These are phyloP conservation scores for Rhododendron ovatum DNA, from an alignment of 148 eudicot genomes.

Conservation along the genomic window DNA sequence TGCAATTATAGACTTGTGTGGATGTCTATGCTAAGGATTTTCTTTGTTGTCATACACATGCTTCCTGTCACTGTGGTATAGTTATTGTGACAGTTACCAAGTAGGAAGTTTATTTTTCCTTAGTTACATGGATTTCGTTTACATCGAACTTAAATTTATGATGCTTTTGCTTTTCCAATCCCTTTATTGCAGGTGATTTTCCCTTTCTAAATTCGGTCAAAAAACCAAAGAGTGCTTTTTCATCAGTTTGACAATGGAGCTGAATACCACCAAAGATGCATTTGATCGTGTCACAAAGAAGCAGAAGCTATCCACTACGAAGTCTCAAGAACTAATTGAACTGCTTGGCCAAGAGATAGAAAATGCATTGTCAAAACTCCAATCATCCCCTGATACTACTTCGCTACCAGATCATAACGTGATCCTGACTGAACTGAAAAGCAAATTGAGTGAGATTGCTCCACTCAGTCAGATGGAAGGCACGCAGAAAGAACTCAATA, in stretches of 20 bases:
- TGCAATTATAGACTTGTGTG: background rate
- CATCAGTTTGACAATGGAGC: constrained; percentile 46
- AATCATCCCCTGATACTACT: constrained; percentile 25
- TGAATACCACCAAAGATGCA: constrained; percentile 68
- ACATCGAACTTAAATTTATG: background rate
- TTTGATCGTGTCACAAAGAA: constrained; percentile 81
- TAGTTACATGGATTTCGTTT: background rate
- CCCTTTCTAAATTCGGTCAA: background rate
- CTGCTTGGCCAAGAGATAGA: constrained; percentile 57
- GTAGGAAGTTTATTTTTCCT: background rate
- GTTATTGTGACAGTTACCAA: background rate
- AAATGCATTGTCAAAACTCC: constrained; percentile 49
- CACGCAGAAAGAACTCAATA: constrained; percentile 63
- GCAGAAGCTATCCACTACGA: constrained; percentile 64
- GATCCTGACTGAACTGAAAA: constrained; percentile 52
- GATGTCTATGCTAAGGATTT: background rate
- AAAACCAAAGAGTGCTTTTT: background rate
- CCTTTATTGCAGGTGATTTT: background rate
- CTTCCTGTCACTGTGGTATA: background rate
- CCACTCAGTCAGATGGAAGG: constrained; percentile 61
- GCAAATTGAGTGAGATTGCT: constrained; percentile 62
- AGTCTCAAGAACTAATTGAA: constrained; percentile 55
- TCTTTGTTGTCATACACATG: background rate
- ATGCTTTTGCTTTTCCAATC: background rate
- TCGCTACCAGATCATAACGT: constrained; percentile 38